Percentiles rank a stretch among this genome's conserved stretches.
Conservation (phyloP, 331 rosid species). For the Phaseolus coccineus region DNA sequence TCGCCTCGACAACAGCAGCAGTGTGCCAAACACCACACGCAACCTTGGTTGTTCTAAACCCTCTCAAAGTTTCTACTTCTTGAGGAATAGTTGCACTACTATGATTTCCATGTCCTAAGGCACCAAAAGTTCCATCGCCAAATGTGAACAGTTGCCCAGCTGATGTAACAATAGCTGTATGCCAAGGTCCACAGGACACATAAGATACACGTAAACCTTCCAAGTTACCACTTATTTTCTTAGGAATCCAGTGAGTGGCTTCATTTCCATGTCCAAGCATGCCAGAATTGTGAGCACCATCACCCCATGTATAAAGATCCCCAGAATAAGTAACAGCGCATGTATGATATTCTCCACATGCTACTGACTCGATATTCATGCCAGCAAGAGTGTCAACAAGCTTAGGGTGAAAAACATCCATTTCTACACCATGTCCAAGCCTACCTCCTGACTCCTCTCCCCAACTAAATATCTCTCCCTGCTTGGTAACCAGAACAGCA, state of each 20-base stretch:
- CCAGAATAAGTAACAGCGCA: constrained; percentile 92
- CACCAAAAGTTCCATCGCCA: constrained; percentile 97
- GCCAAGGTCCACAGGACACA: constrained; percentile 97
- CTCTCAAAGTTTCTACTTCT: constrained; percentile 78
- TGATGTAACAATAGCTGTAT: constrained; percentile 89
- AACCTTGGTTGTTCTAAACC: constrained; percentile 76
- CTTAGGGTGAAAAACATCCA: constrained; percentile 86
- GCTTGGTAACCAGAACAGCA: constrained; percentile 84
- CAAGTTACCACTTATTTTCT: constrained; percentile 72
- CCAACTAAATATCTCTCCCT: constrained; percentile 96
- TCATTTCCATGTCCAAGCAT: constrained; percentile 90
- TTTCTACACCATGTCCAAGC: constrained; percentile 92
- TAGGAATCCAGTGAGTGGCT: constrained; percentile 89
- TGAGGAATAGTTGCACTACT: constrained; percentile 72
- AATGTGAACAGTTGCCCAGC: constrained; percentile 90
- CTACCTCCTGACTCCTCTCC: constrained; percentile 97
- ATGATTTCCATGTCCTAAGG: constrained; percentile 93
- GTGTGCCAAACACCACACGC: constrained; percentile 99
- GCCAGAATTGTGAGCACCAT: constrained; percentile 74
- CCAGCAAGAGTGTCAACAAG: constrained; percentile 74
- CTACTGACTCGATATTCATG: constrained; percentile 74
- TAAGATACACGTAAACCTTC: constrained; percentile 75
- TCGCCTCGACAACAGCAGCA: constrained; percentile 81
- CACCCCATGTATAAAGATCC: constrained; percentile 98
- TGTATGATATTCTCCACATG: constrained; percentile 96